Evolutionary conservation across 2,329 filamentous ascomycete species (phyloP).

Genomic region (Paecilomyces sp.): DNA sequence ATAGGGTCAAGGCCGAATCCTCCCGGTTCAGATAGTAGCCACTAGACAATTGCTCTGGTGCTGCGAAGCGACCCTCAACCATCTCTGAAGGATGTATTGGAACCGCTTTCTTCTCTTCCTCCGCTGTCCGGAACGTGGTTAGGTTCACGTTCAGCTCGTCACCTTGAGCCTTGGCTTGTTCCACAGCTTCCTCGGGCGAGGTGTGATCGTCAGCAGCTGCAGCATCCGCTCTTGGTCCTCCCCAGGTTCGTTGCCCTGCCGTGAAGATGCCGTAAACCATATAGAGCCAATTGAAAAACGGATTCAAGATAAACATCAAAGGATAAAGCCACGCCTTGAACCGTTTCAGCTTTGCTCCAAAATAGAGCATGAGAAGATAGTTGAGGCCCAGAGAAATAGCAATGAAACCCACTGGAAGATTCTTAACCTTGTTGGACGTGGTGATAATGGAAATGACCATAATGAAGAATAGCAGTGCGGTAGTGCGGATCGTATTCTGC

Average conservation of each 20-base stretch:
- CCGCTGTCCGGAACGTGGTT: slow-evolving; percentile 63
- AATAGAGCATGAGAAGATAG: slow-evolving; percentile 94
- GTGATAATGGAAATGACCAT: slow-evolving; percentile 81
- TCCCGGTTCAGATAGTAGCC: slow-evolving; percentile 65
- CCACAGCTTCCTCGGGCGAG: slow-evolving; percentile 75
- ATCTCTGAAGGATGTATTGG: slow-evolving; percentile 66
- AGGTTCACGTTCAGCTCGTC: slow-evolving; percentile 88
- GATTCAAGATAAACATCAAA: slow-evolving; percentile 89
- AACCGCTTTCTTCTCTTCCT: slow-evolving; percentile 41
- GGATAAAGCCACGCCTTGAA: slow-evolving; percentile 96
- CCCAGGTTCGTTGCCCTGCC: slow-evolving; percentile 90
- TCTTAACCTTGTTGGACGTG: slow-evolving; percentile 67
- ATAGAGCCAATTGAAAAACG: slow-evolving; percentile 97
- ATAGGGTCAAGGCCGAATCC: slow-evolving; percentile 57
- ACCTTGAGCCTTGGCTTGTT: slow-evolving; percentile 67
- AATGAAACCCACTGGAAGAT: slow-evolving; percentile 89
- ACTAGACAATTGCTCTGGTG: slow-evolving; percentile 58
- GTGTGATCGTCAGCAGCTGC: slow-evolving; percentile 68
- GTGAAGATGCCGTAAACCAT: slow-evolving; percentile 97
- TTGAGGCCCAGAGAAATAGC: slow-evolving; percentile 87
- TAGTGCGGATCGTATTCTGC: slow-evolving; percentile 94
- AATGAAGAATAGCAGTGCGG: slow-evolving; percentile 88
- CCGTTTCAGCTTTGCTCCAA: slow-evolving; percentile 75
- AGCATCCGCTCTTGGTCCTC: slow-evolving; percentile 84
- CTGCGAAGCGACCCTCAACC: slow-evolving; percentile 72